These are phyloP conservation scores for Mucor sp. DNA, from an alignment of 371 early-diverging fungal genomes.

Conservation along the genomic window DNA sequence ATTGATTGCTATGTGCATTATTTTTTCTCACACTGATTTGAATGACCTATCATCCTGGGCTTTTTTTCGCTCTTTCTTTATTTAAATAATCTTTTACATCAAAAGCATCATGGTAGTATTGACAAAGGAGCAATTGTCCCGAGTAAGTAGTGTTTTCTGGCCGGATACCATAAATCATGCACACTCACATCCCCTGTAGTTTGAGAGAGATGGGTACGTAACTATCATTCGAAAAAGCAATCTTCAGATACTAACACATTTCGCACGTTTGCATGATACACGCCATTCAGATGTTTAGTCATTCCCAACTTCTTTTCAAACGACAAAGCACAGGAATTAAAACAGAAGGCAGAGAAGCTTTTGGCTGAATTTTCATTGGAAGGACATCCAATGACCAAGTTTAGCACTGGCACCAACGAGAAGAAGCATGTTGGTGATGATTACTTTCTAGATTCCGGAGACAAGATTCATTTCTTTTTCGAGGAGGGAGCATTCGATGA, in stretches of 20 bases:
- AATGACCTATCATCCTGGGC: background rate
- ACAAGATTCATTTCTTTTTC: slow-evolving; percentile 88
- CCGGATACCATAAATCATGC: background rate
- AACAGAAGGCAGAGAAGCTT: slow-evolving; percentile 58
- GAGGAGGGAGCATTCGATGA: slow-evolving; percentile 82
- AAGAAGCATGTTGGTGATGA: slow-evolving; percentile 82
- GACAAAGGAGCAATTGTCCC: slow-evolving; percentile 13
- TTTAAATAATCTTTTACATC: background rate
- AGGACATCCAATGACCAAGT: slow-evolving; percentile 80
- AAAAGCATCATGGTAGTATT: background rate
- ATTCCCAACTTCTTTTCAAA: slow-evolving; percentile 69
- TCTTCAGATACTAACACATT: background rate
- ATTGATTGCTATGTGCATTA: background rate
- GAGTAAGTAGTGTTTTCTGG: background rate
- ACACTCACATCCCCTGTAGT: slow-evolving; percentile 8
- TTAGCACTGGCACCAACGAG: slow-evolving; percentile 69
- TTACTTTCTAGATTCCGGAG: slow-evolving; percentile 85
- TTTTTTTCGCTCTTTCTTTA: background rate
- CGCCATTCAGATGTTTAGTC: slow-evolving; percentile 62
- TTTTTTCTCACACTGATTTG: background rate
- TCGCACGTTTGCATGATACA: background rate
- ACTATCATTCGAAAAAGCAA: background rate
- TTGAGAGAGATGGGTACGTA: slow-evolving; percentile 33
- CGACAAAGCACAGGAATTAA: slow-evolving; percentile 54
- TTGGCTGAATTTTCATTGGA: slow-evolving; percentile 68